These are phyloP conservation scores for Thalassia testudinum DNA, from an alignment of 116 monocot species.

Conservation along the genomic window DNA sequence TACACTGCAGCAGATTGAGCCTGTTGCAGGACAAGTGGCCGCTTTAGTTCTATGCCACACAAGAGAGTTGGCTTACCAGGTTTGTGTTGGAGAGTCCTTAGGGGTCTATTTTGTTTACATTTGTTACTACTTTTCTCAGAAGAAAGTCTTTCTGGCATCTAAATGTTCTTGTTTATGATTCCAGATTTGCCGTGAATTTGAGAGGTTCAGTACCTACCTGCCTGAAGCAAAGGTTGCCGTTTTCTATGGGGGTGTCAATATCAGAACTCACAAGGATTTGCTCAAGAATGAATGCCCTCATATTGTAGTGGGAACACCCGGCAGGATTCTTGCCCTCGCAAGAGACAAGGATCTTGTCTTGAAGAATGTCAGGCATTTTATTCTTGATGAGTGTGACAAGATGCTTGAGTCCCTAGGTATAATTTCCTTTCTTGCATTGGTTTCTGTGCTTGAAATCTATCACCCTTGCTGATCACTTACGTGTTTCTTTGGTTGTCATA, in stretches of 20 bases:
- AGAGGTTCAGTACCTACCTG: constrained; percentile 92
- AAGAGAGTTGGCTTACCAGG: constrained; percentile 96
- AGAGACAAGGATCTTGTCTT: constrained; percentile 82
- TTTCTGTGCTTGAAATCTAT: no score
- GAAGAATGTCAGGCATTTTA: constrained; percentile 99
- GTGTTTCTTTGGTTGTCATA: background rate
- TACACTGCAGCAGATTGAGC: constrained; percentile 90
- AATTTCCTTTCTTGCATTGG: no score
- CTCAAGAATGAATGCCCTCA: constrained; percentile 97
- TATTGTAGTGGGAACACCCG: constrained; percentile 96
- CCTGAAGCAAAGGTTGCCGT: constrained; percentile 86
- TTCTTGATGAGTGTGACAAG: constrained; percentile 99
- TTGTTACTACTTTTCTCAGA: no score
- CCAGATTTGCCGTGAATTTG: constrained; percentile 98
- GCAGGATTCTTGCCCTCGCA: constrained; percentile 85
- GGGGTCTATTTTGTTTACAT: background rate
- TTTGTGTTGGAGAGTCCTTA: constrained; percentile 13
- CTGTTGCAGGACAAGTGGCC: constrained; percentile 87
- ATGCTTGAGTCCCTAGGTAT: constrained; percentile 97
- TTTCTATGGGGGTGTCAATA: constrained; percentile 96
- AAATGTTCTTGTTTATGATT: background rate
- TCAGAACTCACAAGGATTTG: constrained; percentile 75
- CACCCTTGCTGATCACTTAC: no score
- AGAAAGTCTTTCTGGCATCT: no score
- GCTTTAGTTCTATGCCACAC: constrained; percentile 94